Evolutionary conservation across 2,329 filamentous ascomycete genomes (phyloP).

Genomic region (Biscogniauxia mediterranea): DNA sequence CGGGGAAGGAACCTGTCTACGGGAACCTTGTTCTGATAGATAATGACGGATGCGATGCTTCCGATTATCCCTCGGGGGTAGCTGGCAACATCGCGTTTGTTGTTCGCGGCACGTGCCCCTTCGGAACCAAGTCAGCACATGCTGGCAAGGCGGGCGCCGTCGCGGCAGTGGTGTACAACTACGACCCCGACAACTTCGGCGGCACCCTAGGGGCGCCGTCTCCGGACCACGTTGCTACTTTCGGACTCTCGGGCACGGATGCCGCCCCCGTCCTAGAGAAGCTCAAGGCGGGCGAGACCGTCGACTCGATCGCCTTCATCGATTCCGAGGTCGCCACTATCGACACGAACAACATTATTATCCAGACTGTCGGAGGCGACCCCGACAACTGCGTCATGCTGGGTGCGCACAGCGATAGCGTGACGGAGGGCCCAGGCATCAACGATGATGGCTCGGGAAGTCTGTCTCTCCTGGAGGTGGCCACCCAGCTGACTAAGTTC

Average conservation of each 20-base stretch:
- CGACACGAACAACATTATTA: conserved; percentile 59
- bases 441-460: conserved; percentile 76
- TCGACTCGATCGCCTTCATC: conserved; percentile 59
- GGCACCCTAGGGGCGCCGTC: conserved; percentile 67
- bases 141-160: conserved; percentile 69
- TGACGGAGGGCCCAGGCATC: conserved; percentile 66
- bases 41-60: conserved; percentile 61
- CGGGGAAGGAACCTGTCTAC: conserved; percentile 55
- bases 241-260: conserved; percentile 61
- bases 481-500: conserved; percentile 56
- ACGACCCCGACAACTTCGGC: conserved; percentile 57
- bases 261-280: conserved; percentile 55
- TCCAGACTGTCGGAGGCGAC: conserved; percentile 58
- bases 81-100: conserved; percentile 68
- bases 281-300: conserved; percentile 48
- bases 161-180: conserved; percentile 74
- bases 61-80: conserved; percentile 61
- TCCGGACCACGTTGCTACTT: conserved; percentile 62
- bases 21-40: conserved; percentile 59
- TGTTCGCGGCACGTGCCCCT: conserved; percentile 66
- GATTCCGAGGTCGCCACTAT: conserved; percentile 55
- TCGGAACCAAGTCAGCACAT: conserved; percentile 66
- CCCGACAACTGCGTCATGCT: conserved; percentile 64
- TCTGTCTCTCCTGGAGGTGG: conserved; percentile 60
- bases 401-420: conserved; percentile 63